Base-by-base conservation (phyloP, 2,329 filamentous ascomycete genomes). In the Dactylellina cionopaga region DNA sequence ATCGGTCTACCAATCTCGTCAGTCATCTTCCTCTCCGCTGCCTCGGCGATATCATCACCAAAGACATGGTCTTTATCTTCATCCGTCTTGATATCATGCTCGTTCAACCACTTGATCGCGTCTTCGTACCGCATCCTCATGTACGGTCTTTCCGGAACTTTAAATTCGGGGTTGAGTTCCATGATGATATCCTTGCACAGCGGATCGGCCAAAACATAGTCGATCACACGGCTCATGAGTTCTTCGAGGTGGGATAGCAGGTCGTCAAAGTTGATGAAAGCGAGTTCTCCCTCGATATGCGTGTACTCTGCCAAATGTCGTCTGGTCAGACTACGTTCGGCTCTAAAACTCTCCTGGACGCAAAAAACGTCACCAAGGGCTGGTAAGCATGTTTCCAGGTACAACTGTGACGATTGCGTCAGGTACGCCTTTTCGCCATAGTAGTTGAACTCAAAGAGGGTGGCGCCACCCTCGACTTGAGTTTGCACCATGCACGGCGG, bases 321-420 rank as follows among this genome's bases (percentile, higher is more conserved):
- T 74, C 95, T 90, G 52, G 95, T 99, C 66, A 98, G 85, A 5
- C 90, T 94, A 83, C 97, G 97, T 82, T 99, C 95, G 11, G 95
- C 95, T 74, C 95, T 93, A 89, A 99, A 99, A 1, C 94, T 98
- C 81, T 96, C 96, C 82, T 96, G 93, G 78, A 99, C 94, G 80
- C 94, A 98, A 86, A 96, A 99, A 58, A 97, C 92, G 80, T 97
- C 92, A 77, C 95, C 95, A 78, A 98, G 85, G 55, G 90, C 92
- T 9, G 94, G 92, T 29, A 99, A 84, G 76, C 90, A 92, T 29
- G 95, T 99, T 85, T 99, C 95, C 69, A 99, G 90, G 82, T 99
- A 99, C 59, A 99, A 88, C 82, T 99, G 95, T 31, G 92, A 96
- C 2, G 93, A 97, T 83, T 99, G 95, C 2, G 95, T 98, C 74